Evolutionary conservation across 169 alveolate species (phyloP).

Genomic region (Babesia bovis): DNA sequence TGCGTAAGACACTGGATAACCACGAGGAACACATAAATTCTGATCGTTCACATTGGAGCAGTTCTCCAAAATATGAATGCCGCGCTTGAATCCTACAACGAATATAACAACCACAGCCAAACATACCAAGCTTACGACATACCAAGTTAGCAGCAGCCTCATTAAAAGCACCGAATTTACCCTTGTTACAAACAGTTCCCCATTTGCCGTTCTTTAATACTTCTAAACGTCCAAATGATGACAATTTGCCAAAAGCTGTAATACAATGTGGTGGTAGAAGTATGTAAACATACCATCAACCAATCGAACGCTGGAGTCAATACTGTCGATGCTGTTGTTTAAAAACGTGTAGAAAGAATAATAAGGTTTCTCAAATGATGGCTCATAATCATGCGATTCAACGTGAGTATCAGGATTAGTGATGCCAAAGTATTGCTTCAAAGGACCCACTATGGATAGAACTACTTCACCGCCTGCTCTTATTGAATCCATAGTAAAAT

Average conservation of each 20-base stretch:
- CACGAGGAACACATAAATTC: conserved; percentile 80
- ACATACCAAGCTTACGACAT: conserved; percentile 77
- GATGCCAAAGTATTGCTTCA: conserved; percentile 73
- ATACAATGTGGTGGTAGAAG: background rate
- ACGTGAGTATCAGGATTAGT: conserved; percentile 23
- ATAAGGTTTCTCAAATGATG: conserved; percentile 54
- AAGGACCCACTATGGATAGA: conserved; percentile 75
- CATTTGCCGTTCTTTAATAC: conserved; percentile 69
- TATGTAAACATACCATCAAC: conserved; percentile 80
- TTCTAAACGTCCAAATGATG: conserved; percentile 84
- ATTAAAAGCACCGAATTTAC: conserved; percentile 73
- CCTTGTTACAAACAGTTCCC: conserved; percentile 81
- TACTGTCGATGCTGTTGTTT: conserved; percentile 83
- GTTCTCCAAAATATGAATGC: conserved; percentile 72
- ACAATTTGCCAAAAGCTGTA: conserved; percentile 73
- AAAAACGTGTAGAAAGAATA: conserved; percentile 54
- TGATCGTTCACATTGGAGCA: conserved; percentile 78
- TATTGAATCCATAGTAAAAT: background rate
- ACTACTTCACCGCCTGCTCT: conserved; percentile 84
- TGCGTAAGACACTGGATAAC: conserved; percentile 79
- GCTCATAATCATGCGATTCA: conserved; percentile 61
- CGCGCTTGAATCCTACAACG: conserved; percentile 77
- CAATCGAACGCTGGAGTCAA: conserved; percentile 82
- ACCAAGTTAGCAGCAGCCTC: conserved; percentile 82
- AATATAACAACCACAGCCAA: background rate